phyloP scores from a whole-genome alignment of 2,329 filamentous ascomycete species.

The Colletotrichum sp. region DNA sequence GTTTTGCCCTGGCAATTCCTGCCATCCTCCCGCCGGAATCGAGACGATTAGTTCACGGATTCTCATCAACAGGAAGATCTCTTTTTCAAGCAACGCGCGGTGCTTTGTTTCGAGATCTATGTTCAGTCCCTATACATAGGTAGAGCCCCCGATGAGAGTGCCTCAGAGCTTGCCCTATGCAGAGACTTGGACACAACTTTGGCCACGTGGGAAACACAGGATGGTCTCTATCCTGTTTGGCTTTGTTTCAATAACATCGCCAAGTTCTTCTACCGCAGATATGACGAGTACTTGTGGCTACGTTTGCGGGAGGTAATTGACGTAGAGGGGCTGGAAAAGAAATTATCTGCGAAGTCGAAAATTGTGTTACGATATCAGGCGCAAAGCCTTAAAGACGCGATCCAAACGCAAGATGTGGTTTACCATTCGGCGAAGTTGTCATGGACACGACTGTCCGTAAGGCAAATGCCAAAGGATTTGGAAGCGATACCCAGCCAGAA shows the following conservation, averaged over 20 bases:
- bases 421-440: not conserved
- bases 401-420: not conserved
- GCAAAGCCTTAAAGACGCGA: not conserved
- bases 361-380: not conserved
- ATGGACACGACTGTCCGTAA: not conserved
- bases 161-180: not conserved
- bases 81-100: not conserved
- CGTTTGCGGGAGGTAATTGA: not conserved
- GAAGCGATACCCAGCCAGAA: not conserved
- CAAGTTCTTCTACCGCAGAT: not conserved
- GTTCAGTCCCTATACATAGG: not conserved
- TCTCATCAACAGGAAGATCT: not conserved
- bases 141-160: not conserved
- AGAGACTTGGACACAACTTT: not conserved
- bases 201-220: accelerated
- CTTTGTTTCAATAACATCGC: not conserved
- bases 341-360: not conserved
- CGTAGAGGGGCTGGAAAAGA: not conserved
- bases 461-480: not conserved
- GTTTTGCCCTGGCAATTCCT: not conserved
- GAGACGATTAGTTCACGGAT: not conserved
- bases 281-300: not conserved
- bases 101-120: not conserved
- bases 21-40: not conserved
- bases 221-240: not conserved